Conservation (phyloP, 805 yeast species). For the Clavispora carvajalis region DNA sequence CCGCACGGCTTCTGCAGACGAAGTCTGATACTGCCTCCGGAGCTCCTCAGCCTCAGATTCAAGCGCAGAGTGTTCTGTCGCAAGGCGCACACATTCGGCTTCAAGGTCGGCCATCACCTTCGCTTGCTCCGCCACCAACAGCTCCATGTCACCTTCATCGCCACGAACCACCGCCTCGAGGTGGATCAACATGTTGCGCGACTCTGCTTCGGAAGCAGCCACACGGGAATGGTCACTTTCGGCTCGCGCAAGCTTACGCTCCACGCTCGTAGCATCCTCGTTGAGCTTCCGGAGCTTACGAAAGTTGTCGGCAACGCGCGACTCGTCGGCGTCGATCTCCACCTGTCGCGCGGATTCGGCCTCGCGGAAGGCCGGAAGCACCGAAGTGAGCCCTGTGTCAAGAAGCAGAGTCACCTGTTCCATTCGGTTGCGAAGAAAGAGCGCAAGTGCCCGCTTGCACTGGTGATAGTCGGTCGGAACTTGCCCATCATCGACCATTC, state of each 20-base stretch:
- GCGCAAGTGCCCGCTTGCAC: constrained; percentile 26
- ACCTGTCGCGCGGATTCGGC: constrained; percentile 29
- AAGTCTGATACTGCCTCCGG: constrained; percentile 29
- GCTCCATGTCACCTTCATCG: constrained; percentile 11
- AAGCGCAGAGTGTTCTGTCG: constrained; percentile 21
- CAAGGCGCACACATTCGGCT: constrained; percentile 22
- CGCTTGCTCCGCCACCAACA: constrained; percentile 15
- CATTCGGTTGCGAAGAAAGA: constrained; percentile 19
- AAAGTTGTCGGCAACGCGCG: constrained; percentile 37
- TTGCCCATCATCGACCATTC: no score
- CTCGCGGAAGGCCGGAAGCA: constrained; percentile 19
- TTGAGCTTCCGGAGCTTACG: constrained; percentile 30
- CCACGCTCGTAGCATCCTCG: constrained; percentile 30
- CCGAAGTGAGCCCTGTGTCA: constrained; percentile 8
- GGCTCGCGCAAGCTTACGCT: constrained; percentile 27
- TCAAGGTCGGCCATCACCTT: constrained; percentile 18
- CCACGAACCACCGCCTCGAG: constrained; percentile 8
- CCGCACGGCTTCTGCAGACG: constrained; percentile 30
- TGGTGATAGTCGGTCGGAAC: constrained; percentile 18
- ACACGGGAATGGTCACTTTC: constrained; percentile 22
- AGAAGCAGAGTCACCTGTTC: constrained; percentile 16
- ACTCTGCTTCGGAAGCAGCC: constrained; percentile 8
- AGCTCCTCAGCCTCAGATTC: constrained; percentile 24
- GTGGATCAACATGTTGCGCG: constrained; percentile 5
- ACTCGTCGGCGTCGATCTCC: constrained; percentile 30